A percentile compares a stretch with the other conserved stretches of the same genome.
Conservation (phyloP, 805 yeast genomes). For the Zygoascus tannicola region DNA sequence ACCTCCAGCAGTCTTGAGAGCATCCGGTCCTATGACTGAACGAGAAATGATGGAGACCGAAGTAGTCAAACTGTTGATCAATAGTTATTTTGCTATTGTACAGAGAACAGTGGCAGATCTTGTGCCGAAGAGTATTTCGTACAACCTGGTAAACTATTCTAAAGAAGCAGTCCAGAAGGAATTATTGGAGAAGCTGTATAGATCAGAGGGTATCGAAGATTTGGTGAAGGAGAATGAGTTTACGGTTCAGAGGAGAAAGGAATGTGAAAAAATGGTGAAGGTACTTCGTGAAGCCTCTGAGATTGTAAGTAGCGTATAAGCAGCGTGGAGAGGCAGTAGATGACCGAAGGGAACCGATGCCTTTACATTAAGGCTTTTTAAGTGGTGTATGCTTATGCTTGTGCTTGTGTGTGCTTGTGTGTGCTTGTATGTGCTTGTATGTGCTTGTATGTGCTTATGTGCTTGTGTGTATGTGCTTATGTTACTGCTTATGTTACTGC, state of each 20-base stretch:
- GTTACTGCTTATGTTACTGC: too few species aligned
- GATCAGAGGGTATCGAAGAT: conserved; percentile 55
- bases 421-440: background rate
- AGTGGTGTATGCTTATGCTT: background rate
- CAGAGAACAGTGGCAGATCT: conserved; percentile 88
- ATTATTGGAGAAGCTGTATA: conserved; percentile 76
- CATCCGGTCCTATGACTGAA: conserved; percentile 86
- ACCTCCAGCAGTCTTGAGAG: conserved; percentile 90
- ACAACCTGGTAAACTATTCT: conserved; percentile 76
- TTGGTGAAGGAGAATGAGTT: conserved; percentile 85
- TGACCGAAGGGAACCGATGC: background rate
- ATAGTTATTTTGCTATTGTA: conserved; percentile 85
- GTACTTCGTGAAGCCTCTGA: conserved; percentile 81
- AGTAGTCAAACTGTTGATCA: conserved; percentile 84
- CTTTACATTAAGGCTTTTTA: background rate
- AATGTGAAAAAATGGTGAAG: conserved; percentile 90
- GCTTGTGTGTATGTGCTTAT: too few species aligned
- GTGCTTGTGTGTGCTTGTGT: background rate
- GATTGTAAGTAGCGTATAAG: conserved; percentile 64
- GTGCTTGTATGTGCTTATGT: too few species aligned
- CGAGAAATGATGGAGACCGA: conserved; percentile 96
- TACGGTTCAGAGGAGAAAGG: conserved; percentile 89
- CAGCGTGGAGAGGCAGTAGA: background rate
- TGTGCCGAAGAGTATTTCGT: conserved; percentile 92
- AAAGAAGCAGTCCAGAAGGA: conserved; percentile 87